phyloP scores from a whole-genome alignment of 495 filamentous ascomycete species.

The Stereocaulon alpinum region DNA sequence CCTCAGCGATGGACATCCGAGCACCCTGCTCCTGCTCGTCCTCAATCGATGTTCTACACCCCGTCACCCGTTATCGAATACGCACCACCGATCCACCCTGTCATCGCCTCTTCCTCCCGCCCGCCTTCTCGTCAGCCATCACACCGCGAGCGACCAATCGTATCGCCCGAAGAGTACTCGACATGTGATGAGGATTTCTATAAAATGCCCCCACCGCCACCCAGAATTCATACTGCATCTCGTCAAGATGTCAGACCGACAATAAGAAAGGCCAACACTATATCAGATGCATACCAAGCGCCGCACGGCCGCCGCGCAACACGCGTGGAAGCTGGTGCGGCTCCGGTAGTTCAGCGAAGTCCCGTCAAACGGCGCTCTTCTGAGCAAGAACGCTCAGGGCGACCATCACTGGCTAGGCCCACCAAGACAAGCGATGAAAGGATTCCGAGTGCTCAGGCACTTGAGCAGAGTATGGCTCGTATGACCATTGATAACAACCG shows the following conservation, averaged over 20 bases:
- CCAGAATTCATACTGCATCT: slow-evolving; percentile 17
- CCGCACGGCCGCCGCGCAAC: slow-evolving; percentile 1
- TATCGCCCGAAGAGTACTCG: slow-evolving; percentile 19
- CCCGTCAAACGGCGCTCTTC: slow-evolving; percentile 8
- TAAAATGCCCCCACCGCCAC: slow-evolving; percentile 33
- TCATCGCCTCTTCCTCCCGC: slow-evolving; percentile 1
- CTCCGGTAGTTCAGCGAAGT: not conserved
- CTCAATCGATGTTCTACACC: slow-evolving; percentile 15
- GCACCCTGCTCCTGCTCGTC: slow-evolving; percentile 5
- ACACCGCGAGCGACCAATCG: slow-evolving; percentile 14
- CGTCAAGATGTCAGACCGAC: slow-evolving; percentile 24
- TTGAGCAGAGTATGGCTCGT: slow-evolving; percentile 11
- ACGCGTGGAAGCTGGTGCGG: slow-evolving; percentile 5
- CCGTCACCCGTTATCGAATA: slow-evolving; percentile 20
- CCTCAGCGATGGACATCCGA: slow-evolving; percentile 19
- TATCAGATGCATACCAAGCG: not conserved
- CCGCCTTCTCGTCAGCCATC: slow-evolving; percentile 14
- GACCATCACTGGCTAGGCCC: slow-evolving; percentile 16
- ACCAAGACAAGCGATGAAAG: slow-evolving; percentile 15
- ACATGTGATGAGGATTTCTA: slow-evolving; percentile 36
- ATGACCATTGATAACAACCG: slow-evolving; percentile 12
- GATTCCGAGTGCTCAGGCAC: slow-evolving; percentile 2
- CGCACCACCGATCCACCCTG: slow-evolving; percentile 1
- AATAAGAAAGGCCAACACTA: slow-evolving; percentile 17
- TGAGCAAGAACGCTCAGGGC: slow-evolving; percentile 4